Evolutionary conservation across 805 yeast genomes (phyloP), one percentile per base, ranked within the genome.

Genomic region (Candida sonorensis): DNA sequence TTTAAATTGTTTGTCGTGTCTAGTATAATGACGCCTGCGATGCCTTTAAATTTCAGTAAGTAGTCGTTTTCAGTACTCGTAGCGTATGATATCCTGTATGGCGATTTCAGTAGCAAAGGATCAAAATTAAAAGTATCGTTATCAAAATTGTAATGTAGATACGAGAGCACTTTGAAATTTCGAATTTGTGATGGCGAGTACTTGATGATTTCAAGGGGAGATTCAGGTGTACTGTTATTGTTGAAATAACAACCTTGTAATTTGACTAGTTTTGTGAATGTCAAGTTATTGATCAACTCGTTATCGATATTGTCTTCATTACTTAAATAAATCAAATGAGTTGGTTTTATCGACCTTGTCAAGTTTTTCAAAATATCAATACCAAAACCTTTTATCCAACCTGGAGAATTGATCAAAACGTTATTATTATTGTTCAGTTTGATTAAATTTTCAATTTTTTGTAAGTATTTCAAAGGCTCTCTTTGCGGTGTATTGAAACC

Each of bases 381-480:
- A 0, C 97, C 97, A 40, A 75, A 76, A 0, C 96, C 97, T 54
- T 82, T 83, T 19, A 86, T 72, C 95, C 95, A 87, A 0, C 95
- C 95, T 0, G 96, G 90, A 1, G 88, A 73, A 46, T 87, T 87
- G 4, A 88, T 66, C 1, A 87, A 53, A 3, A 86, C 55, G 5
- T 12, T 15, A 11, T 36, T 35, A 61, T 35, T 29, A 7, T 68
- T 14, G 47, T 51, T 33, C 29, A 46, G 19, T 44, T 48, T 43
- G 7, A 70, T 50, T 13, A 84, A 53, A 3, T 62, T 50, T 22
- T 54, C 48, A 4, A 75, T 57, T 12, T 69, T 55, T 0, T 47
- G 36, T 5, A 73, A 40, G 47, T 83, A 87, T 25, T 67, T 53
- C 1, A 49, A 42, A 0, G 95, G 94, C 19, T 68, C 70, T 27